phyloP scores from a whole-genome alignment of 257 asterid genomes.

The Osmanthus fragrans region DNA sequence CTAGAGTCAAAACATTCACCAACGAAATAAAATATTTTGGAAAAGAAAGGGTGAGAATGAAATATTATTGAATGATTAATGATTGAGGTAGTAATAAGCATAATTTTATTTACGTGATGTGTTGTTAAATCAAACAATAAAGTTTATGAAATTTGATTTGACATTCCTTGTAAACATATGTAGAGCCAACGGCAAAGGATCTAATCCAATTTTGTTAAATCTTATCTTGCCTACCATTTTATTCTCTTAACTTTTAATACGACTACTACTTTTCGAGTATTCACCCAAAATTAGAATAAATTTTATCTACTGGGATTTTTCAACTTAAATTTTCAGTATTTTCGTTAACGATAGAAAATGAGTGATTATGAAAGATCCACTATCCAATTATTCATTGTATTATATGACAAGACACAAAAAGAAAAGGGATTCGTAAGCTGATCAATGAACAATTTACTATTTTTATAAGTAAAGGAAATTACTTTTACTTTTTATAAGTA shows the following conservation, averaged over 20 bases:
- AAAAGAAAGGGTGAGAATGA: background rate
- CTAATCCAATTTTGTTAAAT: background rate
- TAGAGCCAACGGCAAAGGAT: background rate
- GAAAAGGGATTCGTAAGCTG: no score
- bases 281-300: no score
- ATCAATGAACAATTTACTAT: no score
- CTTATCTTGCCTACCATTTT: background rate
- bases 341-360: background rate
- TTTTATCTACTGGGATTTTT: no score
- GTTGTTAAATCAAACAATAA: background rate
- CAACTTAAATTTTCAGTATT: no score
- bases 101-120: background rate
- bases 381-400: background rate
- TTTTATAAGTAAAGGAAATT: no score
- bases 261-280: no score
- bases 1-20: no score
- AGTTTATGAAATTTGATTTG: constrained; percentile 3
- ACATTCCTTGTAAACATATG: background rate
- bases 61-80: background rate
- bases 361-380: background rate
- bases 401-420: no score
- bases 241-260: no score
- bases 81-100: background rate
- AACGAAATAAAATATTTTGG: background rate
- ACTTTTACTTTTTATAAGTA: no score